phyloP scores from a whole-genome alignment of 129 eudicot genomes.

The Artemisia annua region DNA sequence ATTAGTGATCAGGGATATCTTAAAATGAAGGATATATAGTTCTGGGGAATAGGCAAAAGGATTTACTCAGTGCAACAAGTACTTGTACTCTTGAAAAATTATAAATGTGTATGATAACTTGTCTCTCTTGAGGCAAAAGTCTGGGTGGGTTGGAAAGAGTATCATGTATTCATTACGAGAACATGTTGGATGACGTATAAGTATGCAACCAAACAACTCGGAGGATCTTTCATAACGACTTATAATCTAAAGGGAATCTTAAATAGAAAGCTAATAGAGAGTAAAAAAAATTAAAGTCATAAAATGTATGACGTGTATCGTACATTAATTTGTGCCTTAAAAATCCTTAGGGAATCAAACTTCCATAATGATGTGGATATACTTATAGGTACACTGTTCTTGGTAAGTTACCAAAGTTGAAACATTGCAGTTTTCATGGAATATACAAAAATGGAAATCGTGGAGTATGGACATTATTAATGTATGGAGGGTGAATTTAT shows the following conservation, averaged over 20 bases:
- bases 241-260: not conserved
- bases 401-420: not conserved
- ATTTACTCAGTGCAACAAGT: not conserved
- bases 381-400: slow-evolving; percentile 6
- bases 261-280: not conserved
- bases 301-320: not conserved
- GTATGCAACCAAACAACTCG: not conserved
- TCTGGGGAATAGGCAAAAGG: not conserved
- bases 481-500: slow-evolving; percentile 1
- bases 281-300: not conserved
- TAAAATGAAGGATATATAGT: not conserved
- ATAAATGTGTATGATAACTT: not conserved
- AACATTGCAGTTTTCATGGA: not conserved
- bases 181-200: slow-evolving; percentile 7
- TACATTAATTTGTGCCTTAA: not conserved
- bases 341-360: not conserved
- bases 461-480: not conserved
- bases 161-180: not conserved
- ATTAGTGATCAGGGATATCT: not conserved
- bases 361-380: not conserved
- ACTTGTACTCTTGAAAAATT: not conserved
- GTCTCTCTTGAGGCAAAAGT: not conserved
- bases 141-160: not conserved
- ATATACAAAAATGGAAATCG: slow-evolving; percentile 8
- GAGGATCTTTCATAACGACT: no score